Evolutionary conservation across 2,329 filamentous ascomycete species (phyloP).

Genomic region (Colletotrichum tabaci): DNA sequence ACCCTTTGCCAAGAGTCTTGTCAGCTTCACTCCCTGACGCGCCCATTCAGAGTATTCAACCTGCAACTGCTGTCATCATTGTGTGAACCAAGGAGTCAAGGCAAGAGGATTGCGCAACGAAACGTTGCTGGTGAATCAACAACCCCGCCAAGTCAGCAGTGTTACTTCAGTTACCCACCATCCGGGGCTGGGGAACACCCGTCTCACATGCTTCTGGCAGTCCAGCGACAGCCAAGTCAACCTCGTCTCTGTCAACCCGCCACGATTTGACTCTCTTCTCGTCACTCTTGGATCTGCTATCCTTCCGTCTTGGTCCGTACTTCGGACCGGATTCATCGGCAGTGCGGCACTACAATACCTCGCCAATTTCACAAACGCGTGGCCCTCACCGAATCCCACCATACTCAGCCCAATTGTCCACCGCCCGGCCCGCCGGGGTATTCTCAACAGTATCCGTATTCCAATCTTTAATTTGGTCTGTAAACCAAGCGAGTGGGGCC

Average conservation of each 20-base stretch:
- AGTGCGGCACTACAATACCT: not conserved
- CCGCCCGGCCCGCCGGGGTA: not conserved
- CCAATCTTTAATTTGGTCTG: not conserved
- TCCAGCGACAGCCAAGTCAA: not conserved
- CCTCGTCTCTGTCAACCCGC: not conserved
- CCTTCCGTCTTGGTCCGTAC: not conserved
- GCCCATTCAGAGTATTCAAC: not conserved
- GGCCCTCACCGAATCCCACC: not conserved
- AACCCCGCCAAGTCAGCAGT: not conserved
- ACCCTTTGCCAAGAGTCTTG: slow-evolving; percentile 32
- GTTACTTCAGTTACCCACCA: not conserved
- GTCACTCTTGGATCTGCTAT: not conserved
- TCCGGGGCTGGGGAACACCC: too few relatives aligned
- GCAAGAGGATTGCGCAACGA: slow-evolving; percentile 7
- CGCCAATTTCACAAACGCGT: not conserved
- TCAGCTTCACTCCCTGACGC: slow-evolving; percentile 27
- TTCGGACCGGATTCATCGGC: slow-evolving; percentile 7
- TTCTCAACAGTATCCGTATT: not conserved
- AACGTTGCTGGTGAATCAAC: not conserved
- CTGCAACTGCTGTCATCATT: not conserved
- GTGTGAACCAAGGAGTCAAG: not conserved
- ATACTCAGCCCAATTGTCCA: not conserved
- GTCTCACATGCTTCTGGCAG: not conserved
- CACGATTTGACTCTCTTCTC: not conserved
- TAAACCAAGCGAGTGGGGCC: not conserved